Percentiles rank a stretch among this genome's conserved stretches.
Evolutionary conservation across 2,329 filamentous ascomycete genomes (phyloP).

Genomic region (Diaporthe caulivora): DNA sequence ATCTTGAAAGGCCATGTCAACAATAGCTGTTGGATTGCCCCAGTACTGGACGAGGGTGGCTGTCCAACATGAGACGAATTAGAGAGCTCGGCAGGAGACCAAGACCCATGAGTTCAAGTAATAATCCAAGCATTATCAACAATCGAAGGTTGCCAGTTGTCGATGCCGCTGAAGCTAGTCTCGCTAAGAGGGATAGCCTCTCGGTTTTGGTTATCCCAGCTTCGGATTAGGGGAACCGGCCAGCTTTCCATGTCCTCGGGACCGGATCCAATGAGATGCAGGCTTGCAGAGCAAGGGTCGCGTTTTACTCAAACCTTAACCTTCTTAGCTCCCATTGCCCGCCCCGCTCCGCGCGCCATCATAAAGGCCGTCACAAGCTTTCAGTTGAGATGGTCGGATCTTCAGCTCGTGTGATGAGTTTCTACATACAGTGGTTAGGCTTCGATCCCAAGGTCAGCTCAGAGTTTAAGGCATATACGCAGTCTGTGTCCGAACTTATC

Average conservation of each 20-base stretch:
- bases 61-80: neutral
- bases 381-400: neutral
- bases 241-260: neutral
- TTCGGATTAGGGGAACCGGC: neutral
- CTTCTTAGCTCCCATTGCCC: neutral
- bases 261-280: neutral
- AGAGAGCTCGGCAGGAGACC: neutral
- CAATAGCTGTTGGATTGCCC: neutral
- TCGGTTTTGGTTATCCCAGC: neutral
- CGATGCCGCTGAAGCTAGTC: neutral
- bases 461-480: neutral
- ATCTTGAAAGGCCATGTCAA: neutral
- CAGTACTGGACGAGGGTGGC: neutral
- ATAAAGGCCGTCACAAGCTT: neutral
- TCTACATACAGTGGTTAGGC: neutral
- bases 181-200: neutral
- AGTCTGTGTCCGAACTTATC: too few species aligned
- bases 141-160: neutral
- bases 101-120: neutral
- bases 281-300: neutral
- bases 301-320: slow-evolving; percentile 12
- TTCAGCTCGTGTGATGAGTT: neutral
- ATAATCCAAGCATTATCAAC: neutral
- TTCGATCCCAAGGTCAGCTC: neutral
- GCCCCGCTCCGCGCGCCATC: slow-evolving; percentile 21